Evolutionary conservation across 2,329 filamentous ascomycete species (phyloP).

Genomic region (Nothopassalora personata): DNA sequence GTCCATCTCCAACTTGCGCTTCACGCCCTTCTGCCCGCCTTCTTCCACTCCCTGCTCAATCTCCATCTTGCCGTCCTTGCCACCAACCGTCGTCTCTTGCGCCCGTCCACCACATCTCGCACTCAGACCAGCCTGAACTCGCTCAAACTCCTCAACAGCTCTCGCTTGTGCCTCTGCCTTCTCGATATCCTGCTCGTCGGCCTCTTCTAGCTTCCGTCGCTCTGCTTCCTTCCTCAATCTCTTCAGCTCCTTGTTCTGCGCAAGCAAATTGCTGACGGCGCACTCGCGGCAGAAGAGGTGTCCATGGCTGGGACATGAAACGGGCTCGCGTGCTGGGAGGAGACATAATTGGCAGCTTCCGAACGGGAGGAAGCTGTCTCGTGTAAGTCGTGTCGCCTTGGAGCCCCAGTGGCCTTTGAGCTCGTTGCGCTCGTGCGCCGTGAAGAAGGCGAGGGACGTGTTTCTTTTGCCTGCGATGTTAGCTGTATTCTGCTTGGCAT

Average conservation of each 20-base stretch:
- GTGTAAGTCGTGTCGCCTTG: conserved; percentile 73
- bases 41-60: conserved; percentile 27
- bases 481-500: background rate
- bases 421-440: conserved; percentile 78
- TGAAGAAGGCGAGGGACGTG: conserved; percentile 89
- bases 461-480: conserved; percentile 62
- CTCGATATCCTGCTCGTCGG: conserved; percentile 54
- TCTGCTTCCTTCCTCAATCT: conserved; percentile 61
- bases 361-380: conserved; percentile 90
- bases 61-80: conserved; percentile 32
- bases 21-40: conserved; percentile 43
- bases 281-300: conserved; percentile 96
- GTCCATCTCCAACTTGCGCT: conserved; percentile 77
- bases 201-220: conserved; percentile 57
- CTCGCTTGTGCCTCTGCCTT: conserved; percentile 66
- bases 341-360: conserved; percentile 85
- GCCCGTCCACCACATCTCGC: conserved; percentile 39
- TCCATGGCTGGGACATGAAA: conserved; percentile 69
- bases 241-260: conserved; percentile 88
- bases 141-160: conserved; percentile 77
- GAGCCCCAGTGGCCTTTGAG: conserved; percentile 78
- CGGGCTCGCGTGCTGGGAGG: conserved; percentile 71
- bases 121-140: conserved; percentile 63
- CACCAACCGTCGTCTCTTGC: conserved; percentile 42
- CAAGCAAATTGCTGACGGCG: conserved; percentile 81